phyloP scores from a whole-genome alignment of 2,329 filamentous ascomycete genomes.

The Fusarium nematophilum region DNA sequence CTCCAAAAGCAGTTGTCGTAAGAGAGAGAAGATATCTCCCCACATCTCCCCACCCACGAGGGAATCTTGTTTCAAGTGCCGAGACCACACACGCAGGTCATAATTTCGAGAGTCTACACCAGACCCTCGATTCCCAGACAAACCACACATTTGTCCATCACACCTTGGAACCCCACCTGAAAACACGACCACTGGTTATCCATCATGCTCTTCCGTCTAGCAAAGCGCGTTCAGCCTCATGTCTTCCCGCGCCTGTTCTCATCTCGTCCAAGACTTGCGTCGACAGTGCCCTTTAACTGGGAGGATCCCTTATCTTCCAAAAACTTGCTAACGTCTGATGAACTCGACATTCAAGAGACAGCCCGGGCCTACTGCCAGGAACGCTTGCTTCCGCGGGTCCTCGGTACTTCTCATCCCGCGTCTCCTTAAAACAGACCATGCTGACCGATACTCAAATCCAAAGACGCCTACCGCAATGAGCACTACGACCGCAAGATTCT shows the following conservation, averaged over 20 bases:
- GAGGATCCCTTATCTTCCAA: constrained; percentile 83
- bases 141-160: too few species aligned
- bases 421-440: neutral
- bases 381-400: constrained; percentile 81
- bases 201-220: neutral
- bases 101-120: too few species aligned
- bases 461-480: constrained; percentile 86
- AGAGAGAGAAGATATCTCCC: too few species aligned
- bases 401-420: too few species aligned
- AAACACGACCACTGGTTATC: too few species aligned
- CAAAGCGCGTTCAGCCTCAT: neutral
- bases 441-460: neutral
- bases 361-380: constrained; percentile 95
- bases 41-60: too few species aligned
- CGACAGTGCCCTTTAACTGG: constrained; percentile 76
- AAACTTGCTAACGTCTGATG: constrained; percentile 86
- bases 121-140: too few species aligned
- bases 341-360: constrained; percentile 87
- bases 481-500: constrained; percentile 86
- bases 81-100: too few species aligned
- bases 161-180: too few species aligned
- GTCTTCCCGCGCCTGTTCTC: neutral
- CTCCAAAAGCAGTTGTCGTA: too few species aligned
- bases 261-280: neutral
- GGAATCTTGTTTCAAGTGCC: too few species aligned